Evolutionary conservation across 345 rosid species (phyloP), one percentile per base, ranked within the genome.

Genomic region (Pistacia vera): DNA sequence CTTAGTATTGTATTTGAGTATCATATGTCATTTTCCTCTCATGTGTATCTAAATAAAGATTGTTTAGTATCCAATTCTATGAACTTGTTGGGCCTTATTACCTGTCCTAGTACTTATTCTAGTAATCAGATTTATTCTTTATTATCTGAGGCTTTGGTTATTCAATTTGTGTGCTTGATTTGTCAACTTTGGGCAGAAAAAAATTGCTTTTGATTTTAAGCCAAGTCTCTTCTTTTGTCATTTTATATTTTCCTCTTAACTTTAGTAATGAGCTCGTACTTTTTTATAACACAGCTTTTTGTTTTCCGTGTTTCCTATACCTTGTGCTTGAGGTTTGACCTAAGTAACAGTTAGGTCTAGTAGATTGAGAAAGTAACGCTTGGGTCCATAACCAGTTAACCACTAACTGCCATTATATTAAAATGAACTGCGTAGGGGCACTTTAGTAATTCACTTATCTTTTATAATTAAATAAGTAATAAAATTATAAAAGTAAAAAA

Each of bases 121-220:
- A 30, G 59, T 55, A 11, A 33, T 74, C 66, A 30, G 11, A 30
- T 62, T 62, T 67, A 18, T 54, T 48, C 22, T 17, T 30, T 63
- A 22, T 9, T 66, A 66, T 33, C 63, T 22, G 36, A 56, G 44
- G 44, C 62, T 49, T 52, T 77, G 48, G 64, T 57, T 68, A 11
- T 71, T 72, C 35, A 67, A 8, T 35, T 5, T 22, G 22, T 63
- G 57, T 55, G 28, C 75, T 81, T 80, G 9, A 59, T 81, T 59
- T 74, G 96, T 96, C 81, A 96, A 96, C 90, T 96, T 96, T 59
- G 99, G 99, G 65, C 90, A 89, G 79, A 81, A 74, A 72, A 83
- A 84, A 71, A 93, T 90, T 86, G 90, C 81, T 78, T 92, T 93
- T 76, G 94, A 96, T 85, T 72, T 96, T 68, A 89, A 91, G 97